A percentile compares a stretch with the other conserved stretches of the same genome.
These are phyloP conservation scores for Rhizophora apiculata DNA, from an alignment of 345 rosid genomes.

Conservation along the genomic window DNA sequence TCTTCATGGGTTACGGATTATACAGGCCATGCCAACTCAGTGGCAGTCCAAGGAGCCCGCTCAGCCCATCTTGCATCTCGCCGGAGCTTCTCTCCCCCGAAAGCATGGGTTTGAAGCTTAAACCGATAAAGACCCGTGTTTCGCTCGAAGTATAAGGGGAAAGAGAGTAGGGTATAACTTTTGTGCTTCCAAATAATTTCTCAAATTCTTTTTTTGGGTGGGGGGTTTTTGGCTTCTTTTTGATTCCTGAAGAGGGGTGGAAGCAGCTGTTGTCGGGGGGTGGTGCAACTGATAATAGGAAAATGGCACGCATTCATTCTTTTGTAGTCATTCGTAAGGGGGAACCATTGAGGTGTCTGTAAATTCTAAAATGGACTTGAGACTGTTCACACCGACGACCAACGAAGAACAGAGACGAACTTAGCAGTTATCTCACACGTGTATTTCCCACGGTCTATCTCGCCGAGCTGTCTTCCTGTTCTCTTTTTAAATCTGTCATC, in stretches of 20 bases:
- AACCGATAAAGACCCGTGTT: slow-evolving; percentile 27
- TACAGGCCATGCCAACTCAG: slow-evolving; percentile 23
- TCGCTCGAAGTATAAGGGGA: not conserved
- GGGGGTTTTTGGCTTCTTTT: not conserved
- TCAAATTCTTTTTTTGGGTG: slow-evolving; percentile 4
- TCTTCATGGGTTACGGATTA: slow-evolving; percentile 33
- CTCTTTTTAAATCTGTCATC: too few relatives aligned
- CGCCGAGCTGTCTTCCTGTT: not conserved
- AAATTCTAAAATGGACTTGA: slow-evolving; percentile 21
- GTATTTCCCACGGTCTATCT: not conserved
- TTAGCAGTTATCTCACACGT: not conserved
- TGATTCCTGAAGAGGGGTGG: slow-evolving; percentile 15
- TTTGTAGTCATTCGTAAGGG: slow-evolving; percentile 54
- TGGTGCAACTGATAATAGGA: slow-evolving; percentile 19
- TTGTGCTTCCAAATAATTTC: not conserved
- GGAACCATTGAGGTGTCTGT: slow-evolving; percentile 25
- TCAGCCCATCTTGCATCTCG: slow-evolving; percentile 30
- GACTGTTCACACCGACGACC: slow-evolving; percentile 24
- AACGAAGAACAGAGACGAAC: slow-evolving; percentile 22
- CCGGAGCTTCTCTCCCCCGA: slow-evolving; percentile 36
- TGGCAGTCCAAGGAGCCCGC: slow-evolving; percentile 32
- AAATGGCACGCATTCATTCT: slow-evolving; percentile 35
- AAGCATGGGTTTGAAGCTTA: slow-evolving; percentile 36
- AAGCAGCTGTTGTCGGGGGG: slow-evolving; percentile 24
- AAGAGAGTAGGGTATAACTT: not conserved